A percentile compares a stretch with the other conserved stretches of the same genome.
These are phyloP conservation scores for Trichosporon coremiiforme DNA, from an alignment of 1,284 basidiomycete species.

Conservation along the genomic window DNA sequence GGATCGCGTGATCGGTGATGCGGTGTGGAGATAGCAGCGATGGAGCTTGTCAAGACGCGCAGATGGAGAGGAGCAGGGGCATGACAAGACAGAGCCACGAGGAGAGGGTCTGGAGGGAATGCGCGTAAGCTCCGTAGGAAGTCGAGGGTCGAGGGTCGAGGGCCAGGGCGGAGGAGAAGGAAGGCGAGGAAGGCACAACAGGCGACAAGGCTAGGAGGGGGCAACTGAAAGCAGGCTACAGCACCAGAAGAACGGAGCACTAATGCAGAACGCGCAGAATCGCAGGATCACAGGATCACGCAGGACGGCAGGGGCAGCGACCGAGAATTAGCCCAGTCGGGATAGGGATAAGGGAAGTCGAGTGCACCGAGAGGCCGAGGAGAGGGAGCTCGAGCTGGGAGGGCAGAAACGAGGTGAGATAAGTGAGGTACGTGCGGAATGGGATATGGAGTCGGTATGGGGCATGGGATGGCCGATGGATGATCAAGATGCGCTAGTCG, in stretches of 20 bases:
- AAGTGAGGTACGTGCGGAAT: neutral
- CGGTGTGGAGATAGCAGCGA: slow-evolving; percentile 5
- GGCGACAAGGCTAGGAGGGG: neutral
- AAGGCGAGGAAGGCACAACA: neutral
- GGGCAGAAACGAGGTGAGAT: neutral
- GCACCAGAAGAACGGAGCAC: neutral
- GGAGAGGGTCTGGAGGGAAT: neutral
- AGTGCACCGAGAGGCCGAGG: neutral
- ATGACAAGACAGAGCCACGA: neutral
- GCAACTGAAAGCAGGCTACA: neutral
- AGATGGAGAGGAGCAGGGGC: slow-evolving; percentile 1
- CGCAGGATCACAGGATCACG: neutral
- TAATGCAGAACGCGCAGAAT: too few species aligned
- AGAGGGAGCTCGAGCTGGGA: neutral
- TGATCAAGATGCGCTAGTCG: neutral
- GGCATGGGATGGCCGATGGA: neutral
- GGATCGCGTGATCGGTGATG: slow-evolving; percentile 17
- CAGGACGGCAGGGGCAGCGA: neutral
- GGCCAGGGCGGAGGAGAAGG: neutral
- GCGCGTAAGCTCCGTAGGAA: neutral
- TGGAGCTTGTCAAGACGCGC: slow-evolving; percentile 13
- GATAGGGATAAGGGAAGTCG: neutral
- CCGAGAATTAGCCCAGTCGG: neutral
- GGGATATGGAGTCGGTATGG: too few species aligned
- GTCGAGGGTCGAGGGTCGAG: too few species aligned